Conservation (phyloP, 176 grass and related monocot genomes). For the Otatea glauca region DNA sequence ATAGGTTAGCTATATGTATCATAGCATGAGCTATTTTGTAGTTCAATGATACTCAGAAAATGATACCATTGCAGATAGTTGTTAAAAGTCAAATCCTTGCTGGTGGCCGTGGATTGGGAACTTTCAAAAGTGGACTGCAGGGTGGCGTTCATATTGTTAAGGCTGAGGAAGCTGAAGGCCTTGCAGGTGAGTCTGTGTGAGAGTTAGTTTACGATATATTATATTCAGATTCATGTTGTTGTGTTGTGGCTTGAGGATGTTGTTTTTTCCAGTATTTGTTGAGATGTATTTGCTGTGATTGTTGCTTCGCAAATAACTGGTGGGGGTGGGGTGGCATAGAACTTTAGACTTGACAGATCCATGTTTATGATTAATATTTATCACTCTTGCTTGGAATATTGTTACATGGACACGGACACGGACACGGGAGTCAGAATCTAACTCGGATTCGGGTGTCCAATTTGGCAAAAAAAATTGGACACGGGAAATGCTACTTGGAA, state of each 20-base stretch:
- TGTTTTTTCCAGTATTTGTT: slow-evolving; percentile 15
- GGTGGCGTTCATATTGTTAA: slow-evolving; percentile 99
- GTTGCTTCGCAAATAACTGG: not conserved
- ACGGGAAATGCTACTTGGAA: too few relatives aligned
- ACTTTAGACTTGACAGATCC: not conserved
- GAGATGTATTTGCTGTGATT: not conserved
- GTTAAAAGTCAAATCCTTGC: slow-evolving; percentile 99
- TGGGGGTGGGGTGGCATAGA: not conserved
- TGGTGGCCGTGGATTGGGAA: slow-evolving; percentile 91
- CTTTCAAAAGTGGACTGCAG: slow-evolving; percentile 96
- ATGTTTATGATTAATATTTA: slow-evolving; percentile 2
- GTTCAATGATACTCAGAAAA: slow-evolving; percentile 17
- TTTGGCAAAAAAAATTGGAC: too few relatives aligned
- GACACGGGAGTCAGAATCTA: too few relatives aligned
- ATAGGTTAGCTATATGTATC: slow-evolving; percentile 12
- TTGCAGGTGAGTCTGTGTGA: slow-evolving; percentile 60
- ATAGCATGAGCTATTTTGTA: slow-evolving; percentile 11
- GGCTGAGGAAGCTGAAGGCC: slow-evolving; percentile 71
- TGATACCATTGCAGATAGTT: slow-evolving; percentile 65
- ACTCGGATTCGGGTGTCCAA: too few relatives aligned
- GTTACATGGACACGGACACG: too few relatives aligned
- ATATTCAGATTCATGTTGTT: slow-evolving; percentile 24
- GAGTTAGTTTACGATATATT: slow-evolving; percentile 23
- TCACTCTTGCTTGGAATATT: not conserved
- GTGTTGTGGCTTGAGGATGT: not conserved